Base-by-base conservation (phyloP, 495 filamentous ascomycete genomes). In the Podospora didyma region DNA sequence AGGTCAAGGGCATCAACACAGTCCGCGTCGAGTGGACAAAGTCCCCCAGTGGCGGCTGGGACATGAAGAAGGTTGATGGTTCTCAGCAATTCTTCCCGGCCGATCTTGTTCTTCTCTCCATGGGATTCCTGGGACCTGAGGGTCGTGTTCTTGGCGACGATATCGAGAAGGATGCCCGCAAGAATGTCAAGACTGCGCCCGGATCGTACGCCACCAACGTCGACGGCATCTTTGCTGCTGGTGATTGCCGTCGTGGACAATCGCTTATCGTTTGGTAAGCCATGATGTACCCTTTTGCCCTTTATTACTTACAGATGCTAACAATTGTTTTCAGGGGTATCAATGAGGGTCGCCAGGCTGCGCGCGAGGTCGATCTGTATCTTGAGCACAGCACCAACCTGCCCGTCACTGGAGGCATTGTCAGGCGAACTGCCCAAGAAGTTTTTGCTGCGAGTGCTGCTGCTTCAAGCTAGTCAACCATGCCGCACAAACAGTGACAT, bases 71-170 rank as follows among this genome's bases (percentile, higher is more conserved):
- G 68, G 80, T 96, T 23, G 94, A 97, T 60, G 92, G 89, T 22
- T 92, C 88, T 52, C 89, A 96, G 76, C 87, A 97, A 69, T 96
- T 95, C 81, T 97, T 98, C 86, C 91, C 91, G 19, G 94, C 94
- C 11, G 94, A 98, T 61, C 86, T 98, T 35, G 93, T 98, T 46
- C 88, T 98, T 28, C 79, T 98, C 23, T 96, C 93, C 22, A 98
- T 98, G 94, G 94, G 94, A 62, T 98, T 98, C 87, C 78, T 98
- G 55, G 94, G 94, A 16, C 94, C 94, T 2, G 94, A 99, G 76
- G 92, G 89, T 51, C 87, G 91, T 54, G 82, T 96, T 17, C 77
- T 99, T 20, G 92, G 89, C 22, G 87, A 88, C 37, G 82, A 88
- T 14, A 87, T 99, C 50, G 92, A 97, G 76, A 91, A 89, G 71